Evolutionary conservation across 2,329 filamentous ascomycete genomes (phyloP), one percentile per base, ranked within the genome.

Genomic region (Botryotinia convoluta): DNA sequence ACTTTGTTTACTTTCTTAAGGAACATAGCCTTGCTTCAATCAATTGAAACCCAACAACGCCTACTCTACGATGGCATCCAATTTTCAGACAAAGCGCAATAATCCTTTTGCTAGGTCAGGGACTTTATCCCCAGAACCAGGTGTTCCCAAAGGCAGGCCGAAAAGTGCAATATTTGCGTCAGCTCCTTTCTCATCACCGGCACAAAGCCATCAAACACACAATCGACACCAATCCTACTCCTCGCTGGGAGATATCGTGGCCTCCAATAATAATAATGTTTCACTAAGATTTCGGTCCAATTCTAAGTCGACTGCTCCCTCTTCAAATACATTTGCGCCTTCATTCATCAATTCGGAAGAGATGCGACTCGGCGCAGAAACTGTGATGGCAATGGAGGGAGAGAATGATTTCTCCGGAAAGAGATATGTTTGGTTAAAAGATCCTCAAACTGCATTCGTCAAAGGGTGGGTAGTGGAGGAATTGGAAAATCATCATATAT

Each of bases 401-500:
- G 95, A 98, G 81, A 98, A 98, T 82, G 96, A 99, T 86, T 98
- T 99, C 82, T 99, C 96, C 0, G 97, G 96, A 73, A 98, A 97
- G 85, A 90, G 96, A 85, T 99, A 98, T 85, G 95, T 99, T 76
- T 99, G 96, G 97, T 86, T 99, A 81, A 93, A 92, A 82, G 95
- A 99, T 83, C 87, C 93, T 1, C 89, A 95, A 79, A 87, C 88
- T 72, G 96, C 96, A 1, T 99, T 99, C 82, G 90, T 98, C 71
- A 93, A 94, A 78, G 97, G 95, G 6, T 95, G 94, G 89, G 90
- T 99, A 20, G 88, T 98, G 35, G 92, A 97, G 80, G 95, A 98
- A 77, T 84, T 92, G 69, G 88, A 85, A 3, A 88, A 85, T 67
- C 90, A 91, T 70, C 87, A 87, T 71, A 86, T 99, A 71, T 84